Base-by-base conservation (phyloP, 208 protist genomes). In the Wallacemonas sp. region DNA sequence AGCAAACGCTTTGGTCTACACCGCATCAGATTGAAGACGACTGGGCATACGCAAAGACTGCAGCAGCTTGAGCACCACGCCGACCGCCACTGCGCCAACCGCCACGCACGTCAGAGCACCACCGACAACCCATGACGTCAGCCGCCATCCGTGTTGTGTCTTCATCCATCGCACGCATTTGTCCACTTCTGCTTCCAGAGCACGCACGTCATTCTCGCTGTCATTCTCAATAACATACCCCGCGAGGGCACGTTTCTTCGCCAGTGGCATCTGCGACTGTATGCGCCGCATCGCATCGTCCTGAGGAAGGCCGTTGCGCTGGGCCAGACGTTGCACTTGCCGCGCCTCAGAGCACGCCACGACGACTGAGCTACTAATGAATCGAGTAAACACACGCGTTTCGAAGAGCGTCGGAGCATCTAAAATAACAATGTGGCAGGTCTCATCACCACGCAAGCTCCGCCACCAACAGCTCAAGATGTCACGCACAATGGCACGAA, bases 361-460 rank as follows among this genome's bases (percentile, higher is more conserved):
- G 22, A 96, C 88, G 0, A 91, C 49, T 1, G 72, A 68, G 28
- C 38, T 54, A 65, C 82, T 90, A 33, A 96, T 75, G 56, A 94
- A 89, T 65, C 72, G 82, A 15, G 74, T 86, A 62, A 96, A 91
- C 22, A 79, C 72, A n/a, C 77, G 77, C 11, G 90, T 91, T 59
- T 96, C 90, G 55, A 91, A 96, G 28, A 97, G 74, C 33, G 89
- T 87, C 33, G 93, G 93, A 17, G 81, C 88, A 68, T 97, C 93
- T 19, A 97, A 77, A 17, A 97, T 75, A 36, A 97, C 89, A 15
- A 91, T 58, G 14, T 62, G 27, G 27, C 41, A 55, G 2, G 62
- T 24, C 21, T n/a, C 47, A 30, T 70, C 44, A 11, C 62, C 61
- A 11, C 61, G 49, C 45, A 88, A 33, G 31, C 70, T 75, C 28